Evolutionary conservation across 2,329 filamentous ascomycete species (phyloP), one percentile per base, ranked within the genome.

Genomic region (Aspergillus sp.): DNA sequence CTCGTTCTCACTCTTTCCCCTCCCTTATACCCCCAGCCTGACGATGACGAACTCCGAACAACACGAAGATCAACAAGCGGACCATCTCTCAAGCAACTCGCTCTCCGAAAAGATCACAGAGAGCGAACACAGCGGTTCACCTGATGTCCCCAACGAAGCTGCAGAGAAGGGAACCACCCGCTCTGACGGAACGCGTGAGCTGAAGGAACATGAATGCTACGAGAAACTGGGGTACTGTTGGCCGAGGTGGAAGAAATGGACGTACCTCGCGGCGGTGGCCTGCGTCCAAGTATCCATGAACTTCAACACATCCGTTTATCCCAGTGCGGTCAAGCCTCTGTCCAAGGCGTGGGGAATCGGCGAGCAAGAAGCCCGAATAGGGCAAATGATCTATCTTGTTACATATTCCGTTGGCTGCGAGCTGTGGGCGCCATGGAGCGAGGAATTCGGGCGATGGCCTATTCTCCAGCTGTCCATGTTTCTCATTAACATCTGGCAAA

Each of bases 381-480:
- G 81, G 41, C 80, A 82, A 40, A 77, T 81, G 58, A 72, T 83
- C 43, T 89, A 86, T 59, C 61, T 88, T 14, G 69, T 88, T 32
- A 61, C 75, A 2, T 88, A 89, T 52, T 82, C 82, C 19, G 84
- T 89, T 51, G 83, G 83, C 8, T 88, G 83, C 51, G 83, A 88
- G 57, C 68, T 86, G 0, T 88, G 83, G 83, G 83, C 83, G 0
- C 83, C 83, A 0, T 88, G 82, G 80, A 80, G 74, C 19, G 83
- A 89, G 56, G 83, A 89, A 49, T 69, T 86, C 29, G 83, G 83
- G 11, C 73, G 83, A 29, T 80, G 75, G 67, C 78, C 78, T 1
- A 71, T 86, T 29, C 68, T 86, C 29, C 82, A 86, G 66, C 61
- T 73, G 24, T 81, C 75, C 10, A 64, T 86, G 39, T 69, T 80